Evolutionary conservation across 495 filamentous ascomycete genomes (phyloP).

Genomic region (Hypoxylon cercidicola): DNA sequence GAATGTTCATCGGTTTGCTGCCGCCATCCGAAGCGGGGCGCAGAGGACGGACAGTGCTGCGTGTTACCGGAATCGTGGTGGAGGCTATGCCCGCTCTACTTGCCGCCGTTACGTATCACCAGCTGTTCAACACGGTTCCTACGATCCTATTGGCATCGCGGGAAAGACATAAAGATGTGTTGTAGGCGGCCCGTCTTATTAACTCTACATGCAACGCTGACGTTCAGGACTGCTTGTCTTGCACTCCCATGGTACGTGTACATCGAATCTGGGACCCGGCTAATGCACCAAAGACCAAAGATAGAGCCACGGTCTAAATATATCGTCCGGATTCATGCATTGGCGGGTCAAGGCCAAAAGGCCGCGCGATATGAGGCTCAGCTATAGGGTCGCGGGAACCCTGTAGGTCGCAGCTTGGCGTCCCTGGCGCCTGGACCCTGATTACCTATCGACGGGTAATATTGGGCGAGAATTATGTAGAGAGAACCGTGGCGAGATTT

Average conservation of each 20-base stretch:
- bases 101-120: slow-evolving; percentile 17
- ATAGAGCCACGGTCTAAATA: slow-evolving; percentile 29
- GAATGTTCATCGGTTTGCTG: slow-evolving; percentile 31
- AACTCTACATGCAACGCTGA: too few species aligned
- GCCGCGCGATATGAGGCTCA: slow-evolving; percentile 22
- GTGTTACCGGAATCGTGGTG: slow-evolving; percentile 25
- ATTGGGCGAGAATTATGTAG: too few species aligned
- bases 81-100: slow-evolving; percentile 31
- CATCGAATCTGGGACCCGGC: background rate
- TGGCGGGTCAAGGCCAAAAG: slow-evolving; percentile 16
- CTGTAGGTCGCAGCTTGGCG: slow-evolving; percentile 15
- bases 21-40: slow-evolving; percentile 27
- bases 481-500: too few species aligned
- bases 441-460: too few species aligned
- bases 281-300: background rate
- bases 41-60: background rate
- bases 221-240: background rate
- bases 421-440: background rate
- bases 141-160: slow-evolving; percentile 8
- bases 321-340: slow-evolving; percentile 34
- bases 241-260: slow-evolving; percentile 1
- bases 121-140: slow-evolving; percentile 1
- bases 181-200: too few species aligned
- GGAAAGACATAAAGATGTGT: too few species aligned
- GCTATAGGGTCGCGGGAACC: slow-evolving; percentile 1